Base-by-base conservation (phyloP, 139 green algal genomes). In the Asterochloris sp. region DNA sequence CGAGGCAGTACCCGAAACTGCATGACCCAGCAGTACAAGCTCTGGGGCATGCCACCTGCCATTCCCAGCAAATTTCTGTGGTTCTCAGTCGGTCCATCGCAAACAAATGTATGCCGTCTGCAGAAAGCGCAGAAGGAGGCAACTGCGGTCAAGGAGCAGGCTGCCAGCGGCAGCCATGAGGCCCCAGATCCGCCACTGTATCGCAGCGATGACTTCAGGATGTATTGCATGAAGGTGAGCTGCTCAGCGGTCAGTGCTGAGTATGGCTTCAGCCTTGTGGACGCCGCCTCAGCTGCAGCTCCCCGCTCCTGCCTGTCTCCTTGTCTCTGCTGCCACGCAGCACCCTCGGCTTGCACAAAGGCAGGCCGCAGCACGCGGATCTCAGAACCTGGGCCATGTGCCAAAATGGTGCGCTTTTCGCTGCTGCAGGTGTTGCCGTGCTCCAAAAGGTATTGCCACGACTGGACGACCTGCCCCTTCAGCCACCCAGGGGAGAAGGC, bases 401-500 rank as follows among this genome's bases (percentile, higher is more conserved):
- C 24, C 8, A 10, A 19, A 76, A 24, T 60, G n/a, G n/a, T 29
- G 2, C 9, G 14, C 23, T 6, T 29, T 9, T 16, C 13, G 10
- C 10, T 75, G 78, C 29, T 63, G 76, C 89, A 96, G 91, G 88
- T 96, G 60, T 85, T 95, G 38, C 93, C 90, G 9, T 96, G 93
- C 84, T 91, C 86, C 75, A 95, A 95, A 74, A 86, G 89, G 15
- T 97, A 86, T 69, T 91, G 90, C 68, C 89, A 94, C 76, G 90
- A 92, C 79, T 93, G 89, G 91, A 89, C 87, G 0, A 84, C 85
- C 83, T 98, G 96, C 86, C 96, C 96, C 0, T 99, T 98, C 85
- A 92, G 97, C 19, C 97, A 99, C 79, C 92, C 92, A 68, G 83
- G 95, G 6, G 97, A 99, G 86, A 98, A 98, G 81, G 97, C 97